Conservation (phyloP, 352 stramenopile species). For the Phytophthora tubulina region DNA sequence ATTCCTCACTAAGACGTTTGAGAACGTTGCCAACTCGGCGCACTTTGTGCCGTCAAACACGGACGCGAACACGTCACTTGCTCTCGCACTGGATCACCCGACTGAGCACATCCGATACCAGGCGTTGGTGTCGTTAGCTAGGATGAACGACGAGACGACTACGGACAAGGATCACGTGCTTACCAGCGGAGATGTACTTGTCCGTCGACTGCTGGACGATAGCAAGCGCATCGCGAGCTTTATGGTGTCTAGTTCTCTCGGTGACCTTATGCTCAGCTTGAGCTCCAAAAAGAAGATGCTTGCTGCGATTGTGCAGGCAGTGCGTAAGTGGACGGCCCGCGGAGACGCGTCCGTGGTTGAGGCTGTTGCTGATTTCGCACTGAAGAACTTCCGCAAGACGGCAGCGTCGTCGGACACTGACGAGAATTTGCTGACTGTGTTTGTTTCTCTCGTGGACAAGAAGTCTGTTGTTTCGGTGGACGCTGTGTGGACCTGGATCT, state of each 20-base stretch:
- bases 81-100: conserved; percentile 81
- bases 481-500: conserved; percentile 56
- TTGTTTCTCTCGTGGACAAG: conserved; percentile 60
- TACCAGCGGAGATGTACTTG: conserved; percentile 60
- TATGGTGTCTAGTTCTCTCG: conserved; percentile 59
- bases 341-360: conserved; percentile 46
- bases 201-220: conserved; percentile 83
- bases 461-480: conserved; percentile 44
- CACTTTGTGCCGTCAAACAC: conserved; percentile 74
- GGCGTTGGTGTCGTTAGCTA: conserved; percentile 71
- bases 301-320: conserved; percentile 56
- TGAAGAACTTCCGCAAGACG: conserved; percentile 60
- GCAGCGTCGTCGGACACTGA: conserved; percentile 44
- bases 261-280: conserved; percentile 65
- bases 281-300: conserved; percentile 65
- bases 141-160: conserved; percentile 53
- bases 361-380: conserved; percentile 56
- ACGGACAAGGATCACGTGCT: conserved; percentile 50
- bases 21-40: conserved; percentile 77
- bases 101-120: conserved; percentile 81
- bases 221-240: conserved; percentile 74
- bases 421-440: conserved; percentile 68
- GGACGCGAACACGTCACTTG: conserved; percentile 78
- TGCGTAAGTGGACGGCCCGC: conserved; percentile 60
- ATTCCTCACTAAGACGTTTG: conserved; percentile 77